Evolutionary conservation across 1,284 basidiomycete genomes (phyloP), one percentile per base, ranked within the genome.

Genomic region (Mycena sp.): DNA sequence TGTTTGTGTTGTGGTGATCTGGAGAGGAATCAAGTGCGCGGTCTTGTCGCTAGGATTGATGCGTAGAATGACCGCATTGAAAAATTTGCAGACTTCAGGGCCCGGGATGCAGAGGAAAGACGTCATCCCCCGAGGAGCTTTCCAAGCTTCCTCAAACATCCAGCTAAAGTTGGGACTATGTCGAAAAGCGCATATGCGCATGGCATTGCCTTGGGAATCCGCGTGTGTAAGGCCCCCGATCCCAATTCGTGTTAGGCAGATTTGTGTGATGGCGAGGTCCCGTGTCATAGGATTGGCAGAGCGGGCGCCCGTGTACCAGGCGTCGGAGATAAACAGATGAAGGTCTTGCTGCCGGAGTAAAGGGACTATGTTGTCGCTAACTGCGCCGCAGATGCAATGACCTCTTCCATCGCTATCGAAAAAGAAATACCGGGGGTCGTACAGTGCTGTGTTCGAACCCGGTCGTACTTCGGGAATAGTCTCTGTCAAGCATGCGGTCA

Each of bases 91-190:
- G 14, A 61, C 55, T 14, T 67, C 65, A 1, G 53, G 23, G 12
- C 65, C 49, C 3, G 65, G 61, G 17, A 67, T 58, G 37, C 61
- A 64, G 7, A 67, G 45, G 25, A 67, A 67, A 9, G 65, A 67
- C 6, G 65, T 43, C 44, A 38, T 58, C 6, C 6, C 48, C 6
- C 44, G 53, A n/a, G 61, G 62, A 14, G 38, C 29, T 32, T 55
- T 63, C 65, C 58, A 61, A 12, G 65, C 65, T 17, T 67, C 57
- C 40, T 64, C 61, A 32, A 67, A 67, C 61, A 64, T 64, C 58
- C 58, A 63, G 1, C 50, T 48, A 38, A 67, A 67, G 19, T 29
- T 40, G 7, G 61, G 61, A 25, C 50, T 49, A 30, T 64, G 61
- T 6, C 65, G 65, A 25, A 67, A 67, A 3, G 21, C 45, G 54